phyloP scores from a whole-genome alignment of 169 alveolate species.

The Plasmodium billcollinsi region DNA sequence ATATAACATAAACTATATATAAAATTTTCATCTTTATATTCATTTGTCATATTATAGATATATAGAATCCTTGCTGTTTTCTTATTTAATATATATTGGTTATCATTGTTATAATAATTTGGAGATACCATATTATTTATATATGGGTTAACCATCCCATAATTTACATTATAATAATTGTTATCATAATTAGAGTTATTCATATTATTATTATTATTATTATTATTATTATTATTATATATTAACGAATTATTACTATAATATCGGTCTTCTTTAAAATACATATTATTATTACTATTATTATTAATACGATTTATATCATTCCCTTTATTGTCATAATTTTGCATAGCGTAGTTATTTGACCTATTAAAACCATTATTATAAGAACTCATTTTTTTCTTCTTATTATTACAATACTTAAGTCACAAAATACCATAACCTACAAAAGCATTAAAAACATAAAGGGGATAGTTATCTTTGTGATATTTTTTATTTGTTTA shows the following conservation, averaged over 20 bases:
- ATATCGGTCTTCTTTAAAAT: constrained; percentile 2
- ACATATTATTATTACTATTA: constrained; percentile 1
- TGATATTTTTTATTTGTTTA: too few relatives aligned
- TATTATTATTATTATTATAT: background rate
- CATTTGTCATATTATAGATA: constrained; percentile 49
- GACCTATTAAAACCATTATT: background rate
- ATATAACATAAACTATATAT: constrained; percentile 61
- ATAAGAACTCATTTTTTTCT: background rate
- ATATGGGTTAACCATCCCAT: constrained; percentile 8
- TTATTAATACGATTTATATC: background rate
- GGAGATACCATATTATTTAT: background rate
- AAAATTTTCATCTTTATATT: constrained; percentile 59
- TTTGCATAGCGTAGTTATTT: background rate
- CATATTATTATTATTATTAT: background rate
- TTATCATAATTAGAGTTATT: constrained; percentile 19
- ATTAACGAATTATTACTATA: background rate
- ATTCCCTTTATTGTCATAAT: background rate
- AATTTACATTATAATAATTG: constrained; percentile 11
- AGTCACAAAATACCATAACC: too few relatives aligned
- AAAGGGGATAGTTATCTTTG: too few relatives aligned
- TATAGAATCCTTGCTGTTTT: constrained; percentile 57
- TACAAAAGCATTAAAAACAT: too few relatives aligned
- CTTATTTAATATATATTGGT: constrained; percentile 45
- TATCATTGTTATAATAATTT: constrained; percentile 15
- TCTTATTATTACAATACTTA: background rate